Evolutionary conservation across 345 rosid genomes (phyloP).

Genomic region (Citrus unshiu): DNA sequence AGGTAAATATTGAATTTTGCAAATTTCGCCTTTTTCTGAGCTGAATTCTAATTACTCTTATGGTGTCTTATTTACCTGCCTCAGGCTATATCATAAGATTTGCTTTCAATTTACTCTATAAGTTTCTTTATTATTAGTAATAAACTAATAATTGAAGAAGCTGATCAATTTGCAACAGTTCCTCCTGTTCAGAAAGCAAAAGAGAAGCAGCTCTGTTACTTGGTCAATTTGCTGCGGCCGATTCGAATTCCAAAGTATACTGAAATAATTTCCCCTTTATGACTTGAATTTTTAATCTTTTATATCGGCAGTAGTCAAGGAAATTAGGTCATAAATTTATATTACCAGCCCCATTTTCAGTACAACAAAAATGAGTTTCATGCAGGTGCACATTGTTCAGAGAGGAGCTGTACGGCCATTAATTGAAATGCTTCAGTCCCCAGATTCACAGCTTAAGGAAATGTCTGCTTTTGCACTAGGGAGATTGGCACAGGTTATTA

Average conservation of each 20-base stretch:
- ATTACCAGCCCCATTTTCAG: neutral
- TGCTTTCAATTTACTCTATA: neutral
- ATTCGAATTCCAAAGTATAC: slow-evolving; percentile 74
- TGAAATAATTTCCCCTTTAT: neutral
- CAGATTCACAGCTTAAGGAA: slow-evolving; percentile 63
- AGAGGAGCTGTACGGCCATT: slow-evolving; percentile 72
- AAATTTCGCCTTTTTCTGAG: slow-evolving; percentile 3
- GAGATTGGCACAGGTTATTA: slow-evolving; percentile 73
- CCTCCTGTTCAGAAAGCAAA: slow-evolving; percentile 63
- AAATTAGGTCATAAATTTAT: neutral
- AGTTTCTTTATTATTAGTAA: neutral
- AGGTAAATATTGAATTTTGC: slow-evolving; percentile 33
- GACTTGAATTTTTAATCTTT: neutral
- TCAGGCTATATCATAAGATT: neutral
- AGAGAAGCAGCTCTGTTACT: slow-evolving; percentile 76
- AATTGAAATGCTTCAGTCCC: slow-evolving; percentile 60
- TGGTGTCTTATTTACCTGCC: neutral
- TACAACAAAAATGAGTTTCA: slow-evolving; percentile 1
- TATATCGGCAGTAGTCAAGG: neutral
- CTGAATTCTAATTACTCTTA: neutral
- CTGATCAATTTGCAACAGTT: slow-evolving; percentile 34
- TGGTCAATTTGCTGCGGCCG: slow-evolving; percentile 82
- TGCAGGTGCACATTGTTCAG: slow-evolving; percentile 81
- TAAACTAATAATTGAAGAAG: neutral
- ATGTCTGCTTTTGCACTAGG: slow-evolving; percentile 87